A percentile compares a stretch with the other conserved stretches of the same genome.
Evolutionary conservation across 495 filamentous ascomycete genomes (phyloP).

Genomic region (Pseudotulostoma volvatum): DNA sequence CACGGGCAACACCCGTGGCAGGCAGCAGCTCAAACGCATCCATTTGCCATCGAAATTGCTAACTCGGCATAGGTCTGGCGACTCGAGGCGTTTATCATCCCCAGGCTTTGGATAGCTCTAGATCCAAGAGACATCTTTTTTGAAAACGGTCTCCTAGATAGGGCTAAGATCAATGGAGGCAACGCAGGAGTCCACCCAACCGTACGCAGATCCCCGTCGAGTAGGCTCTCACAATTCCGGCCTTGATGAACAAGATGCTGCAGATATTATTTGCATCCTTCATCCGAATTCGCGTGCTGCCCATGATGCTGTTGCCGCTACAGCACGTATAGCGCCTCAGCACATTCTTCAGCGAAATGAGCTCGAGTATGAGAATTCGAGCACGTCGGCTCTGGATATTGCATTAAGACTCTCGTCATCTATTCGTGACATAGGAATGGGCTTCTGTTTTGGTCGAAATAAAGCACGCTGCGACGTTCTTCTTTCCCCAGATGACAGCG

Average conservation of each 20-base stretch:
- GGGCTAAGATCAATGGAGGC: slow-evolving; percentile 30
- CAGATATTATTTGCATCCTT: slow-evolving; percentile 80
- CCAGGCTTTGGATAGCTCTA: too few species aligned
- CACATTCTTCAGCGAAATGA: slow-evolving; percentile 40
- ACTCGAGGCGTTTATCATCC: too few species aligned
- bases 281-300: slow-evolving; percentile 62
- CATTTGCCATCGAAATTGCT: too few species aligned
- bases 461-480: slow-evolving; percentile 53
- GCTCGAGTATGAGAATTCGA: slow-evolving; percentile 21
- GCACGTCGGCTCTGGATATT: slow-evolving; percentile 43
- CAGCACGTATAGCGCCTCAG: slow-evolving; percentile 25
- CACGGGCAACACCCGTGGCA: too few species aligned
- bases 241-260: slow-evolving; percentile 59
- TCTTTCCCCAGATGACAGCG: slow-evolving; percentile 34
- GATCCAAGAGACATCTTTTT: too few species aligned
- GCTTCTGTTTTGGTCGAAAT: slow-evolving; percentile 80
- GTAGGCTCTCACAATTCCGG: slow-evolving; percentile 60
- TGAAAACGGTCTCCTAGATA: too few species aligned
- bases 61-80: too few species aligned
- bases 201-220: slow-evolving; percentile 61
- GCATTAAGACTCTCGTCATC: slow-evolving; percentile 62
- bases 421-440: slow-evolving; percentile 43
- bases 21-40: too few species aligned
- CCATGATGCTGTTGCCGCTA: slow-evolving; percentile 42
- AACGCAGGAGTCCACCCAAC: slow-evolving; percentile 64